A percentile compares a stretch with the other conserved stretches of the same genome.
These are phyloP conservation scores for Rhexocercosporidium sp. DNA, from an alignment of 2,329 filamentous ascomycete genomes.

Conservation along the genomic window DNA sequence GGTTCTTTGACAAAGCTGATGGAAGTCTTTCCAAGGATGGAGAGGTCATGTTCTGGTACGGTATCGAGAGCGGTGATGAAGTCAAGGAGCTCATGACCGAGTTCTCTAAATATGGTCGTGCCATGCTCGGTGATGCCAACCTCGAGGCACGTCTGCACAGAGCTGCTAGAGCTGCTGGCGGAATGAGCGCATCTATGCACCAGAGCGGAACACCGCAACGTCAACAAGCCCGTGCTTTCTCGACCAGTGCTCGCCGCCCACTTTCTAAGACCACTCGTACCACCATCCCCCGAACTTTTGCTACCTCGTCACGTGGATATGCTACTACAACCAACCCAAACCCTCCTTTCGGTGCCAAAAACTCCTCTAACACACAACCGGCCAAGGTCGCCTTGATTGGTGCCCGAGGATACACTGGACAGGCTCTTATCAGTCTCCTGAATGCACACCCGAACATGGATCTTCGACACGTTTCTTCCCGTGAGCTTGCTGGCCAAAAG, in stretches of 20 bases:
- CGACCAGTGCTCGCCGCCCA: constrained; percentile 58
- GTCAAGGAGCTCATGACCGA: constrained; percentile 84
- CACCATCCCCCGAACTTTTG: constrained; percentile 18
- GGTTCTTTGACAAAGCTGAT: constrained; percentile 98
- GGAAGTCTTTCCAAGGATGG: constrained; percentile 86
- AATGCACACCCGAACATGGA: constrained; percentile 91
- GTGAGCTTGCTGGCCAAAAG: constrained; percentile 86
- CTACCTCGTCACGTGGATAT: constrained; percentile 52
- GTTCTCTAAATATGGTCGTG: constrained; percentile 80
- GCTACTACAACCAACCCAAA: constrained; percentile 81
- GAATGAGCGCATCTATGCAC: constrained; percentile 55
- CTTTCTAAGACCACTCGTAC: constrained; percentile 29
- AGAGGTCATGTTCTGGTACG: constrained; percentile 94
- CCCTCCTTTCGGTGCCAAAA: constrained; percentile 86
- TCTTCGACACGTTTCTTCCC: constrained; percentile 88
- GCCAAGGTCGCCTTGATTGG: constrained; percentile 87
- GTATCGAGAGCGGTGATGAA: constrained; percentile 77
- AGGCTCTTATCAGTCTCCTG: constrained; percentile 85
- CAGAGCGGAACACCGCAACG: constrained; percentile 50
- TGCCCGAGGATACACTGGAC: constrained; percentile 91
- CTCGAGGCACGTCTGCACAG: constrained; percentile 83
- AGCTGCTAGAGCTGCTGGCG: constrained; percentile 73
- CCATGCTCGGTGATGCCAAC: constrained; percentile 90
- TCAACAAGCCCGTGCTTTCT: constrained; percentile 72
- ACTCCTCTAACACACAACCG: constrained; percentile 79